Base-by-base conservation (phyloP, 2,329 filamentous ascomycete genomes). In the Claviceps fusiformis region DNA sequence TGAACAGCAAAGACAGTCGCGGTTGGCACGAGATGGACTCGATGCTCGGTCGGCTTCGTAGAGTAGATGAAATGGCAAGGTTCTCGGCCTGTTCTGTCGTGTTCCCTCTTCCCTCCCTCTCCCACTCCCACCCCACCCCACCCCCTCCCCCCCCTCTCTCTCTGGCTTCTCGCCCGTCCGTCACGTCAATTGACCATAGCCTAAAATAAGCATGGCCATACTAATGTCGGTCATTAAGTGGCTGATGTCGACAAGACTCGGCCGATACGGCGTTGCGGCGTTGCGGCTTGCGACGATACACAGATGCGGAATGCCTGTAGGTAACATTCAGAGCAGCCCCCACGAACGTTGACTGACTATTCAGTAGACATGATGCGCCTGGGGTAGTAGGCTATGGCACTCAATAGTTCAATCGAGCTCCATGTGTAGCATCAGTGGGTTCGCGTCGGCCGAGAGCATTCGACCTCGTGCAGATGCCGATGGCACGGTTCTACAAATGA, bases 241-340 rank as follows among this genome's bases (percentile, higher is more conserved):
- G 50, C 45, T 53, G 24, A 27, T 35, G 17, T 17, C 46, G 49
- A 45, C 31, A 51, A 45, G 53, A 50, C 50, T 57, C 55, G 55
- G 55, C 55, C 55, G 55, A 55, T 57, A 53, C n/a, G n/a, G n/a
- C n/a, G n/a, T n/a, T n/a, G n/a, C 45, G 39, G 19, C 10, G 24
- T 55, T 9, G 44, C 55, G 55, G 55, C 55, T 54, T 50, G 49
- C 48, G 52, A 50, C 52, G 35, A 54, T 54, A 24, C 39, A 48
- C 27, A 44, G 47, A 37, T 50, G 39, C 46, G 51, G 46, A 50
- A 51, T 31, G 50, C 50, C 33, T 53, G n/a, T 29, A 53, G 45
- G 54, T 53, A 44, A 52, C 55, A 39, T 45, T 29, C 9, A 43
- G 35, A 45, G 24, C n/a, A 8, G 47, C 35, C 41, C 39, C 52